Evolutionary conservation across 2,329 filamentous ascomycete species (phyloP).

Genomic region (Penicillium frequentans): DNA sequence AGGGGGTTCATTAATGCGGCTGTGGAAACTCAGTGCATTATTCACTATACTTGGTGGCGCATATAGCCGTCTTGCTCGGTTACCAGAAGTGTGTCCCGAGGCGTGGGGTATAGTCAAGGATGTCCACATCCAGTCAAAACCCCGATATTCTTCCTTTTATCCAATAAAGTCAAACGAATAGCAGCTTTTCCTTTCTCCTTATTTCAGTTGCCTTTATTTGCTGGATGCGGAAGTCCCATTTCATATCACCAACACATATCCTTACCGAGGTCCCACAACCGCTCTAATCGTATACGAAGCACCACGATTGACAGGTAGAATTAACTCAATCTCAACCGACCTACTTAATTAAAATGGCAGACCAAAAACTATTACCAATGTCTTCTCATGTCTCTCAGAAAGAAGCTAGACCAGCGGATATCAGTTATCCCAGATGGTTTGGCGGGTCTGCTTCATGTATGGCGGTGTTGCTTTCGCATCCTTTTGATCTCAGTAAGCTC

Average conservation of each 20-base stretch:
- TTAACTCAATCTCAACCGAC: neutral
- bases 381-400: neutral
- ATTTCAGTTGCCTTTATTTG: too few species aligned
- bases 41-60: neutral
- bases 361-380: neutral
- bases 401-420: neutral
- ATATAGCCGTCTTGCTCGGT: constrained; percentile 4
- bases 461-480: constrained; percentile 27
- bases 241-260: too few species aligned
- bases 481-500: constrained; percentile 23
- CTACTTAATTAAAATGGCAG: neutral
- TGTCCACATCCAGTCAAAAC: neutral
- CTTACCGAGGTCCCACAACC: too few species aligned
- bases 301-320: neutral
- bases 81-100: neutral
- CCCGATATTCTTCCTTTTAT: neutral
- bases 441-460: constrained; percentile 30
- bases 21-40: neutral
- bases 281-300: neutral
- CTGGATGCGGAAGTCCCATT: too few species aligned
- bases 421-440: constrained; percentile 20
- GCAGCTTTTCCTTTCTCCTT: too few species aligned
- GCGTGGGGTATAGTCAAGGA: neutral
- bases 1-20: neutral
- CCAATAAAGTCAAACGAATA: too few species aligned